phyloP scores from a whole-genome alignment of 352 stramenopile species.

The Phytophthora niederhauseri region DNA sequence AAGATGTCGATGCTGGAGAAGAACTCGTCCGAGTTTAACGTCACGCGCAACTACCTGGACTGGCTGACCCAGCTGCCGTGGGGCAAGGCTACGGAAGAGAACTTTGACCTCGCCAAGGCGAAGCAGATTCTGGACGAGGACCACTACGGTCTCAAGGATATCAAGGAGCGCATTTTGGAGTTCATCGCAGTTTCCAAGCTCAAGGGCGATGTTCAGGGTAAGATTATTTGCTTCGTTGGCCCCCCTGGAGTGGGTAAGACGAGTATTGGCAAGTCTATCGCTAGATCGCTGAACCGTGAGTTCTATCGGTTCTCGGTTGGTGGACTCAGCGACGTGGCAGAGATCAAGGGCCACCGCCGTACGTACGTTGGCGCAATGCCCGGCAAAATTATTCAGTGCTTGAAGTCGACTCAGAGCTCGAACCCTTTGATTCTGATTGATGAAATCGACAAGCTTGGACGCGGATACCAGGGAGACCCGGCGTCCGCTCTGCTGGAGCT shows the following conservation, averaged over 20 bases:
- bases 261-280: slow-evolving; percentile 97
- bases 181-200: slow-evolving; percentile 99
- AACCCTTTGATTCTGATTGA: slow-evolving; percentile 99
- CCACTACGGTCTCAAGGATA: slow-evolving; percentile 98
- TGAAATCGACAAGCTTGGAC: slow-evolving; percentile 93
- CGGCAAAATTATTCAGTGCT: slow-evolving; percentile 98
- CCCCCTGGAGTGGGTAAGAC: slow-evolving; percentile 95
- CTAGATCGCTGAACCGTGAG: slow-evolving; percentile 95
- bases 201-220: slow-evolving; percentile 95
- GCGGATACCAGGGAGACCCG: slow-evolving; percentile 93
- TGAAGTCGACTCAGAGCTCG: slow-evolving; percentile 97
- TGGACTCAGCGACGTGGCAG: slow-evolving; percentile 96
- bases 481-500: slow-evolving; percentile 97
- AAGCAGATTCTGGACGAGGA: slow-evolving; percentile 96
- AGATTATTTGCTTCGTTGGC: slow-evolving; percentile 97
- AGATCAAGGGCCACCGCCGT: slow-evolving; percentile 99
- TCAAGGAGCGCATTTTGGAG: slow-evolving; percentile 99
- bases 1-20: slow-evolving; percentile 98
- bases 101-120: slow-evolving; percentile 96
- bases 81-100: slow-evolving; percentile 96
- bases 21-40: slow-evolving; percentile 99
- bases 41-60: slow-evolving; percentile 98
- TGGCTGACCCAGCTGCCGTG: slow-evolving; percentile 98
- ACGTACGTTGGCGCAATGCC: slow-evolving; percentile 99
- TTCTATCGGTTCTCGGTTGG: slow-evolving; percentile 99